Evolutionary conservation across 768 basidiomycete species (phyloP), one percentile per base, ranked within the genome.

Genomic region (Boletus rex-veris): DNA sequence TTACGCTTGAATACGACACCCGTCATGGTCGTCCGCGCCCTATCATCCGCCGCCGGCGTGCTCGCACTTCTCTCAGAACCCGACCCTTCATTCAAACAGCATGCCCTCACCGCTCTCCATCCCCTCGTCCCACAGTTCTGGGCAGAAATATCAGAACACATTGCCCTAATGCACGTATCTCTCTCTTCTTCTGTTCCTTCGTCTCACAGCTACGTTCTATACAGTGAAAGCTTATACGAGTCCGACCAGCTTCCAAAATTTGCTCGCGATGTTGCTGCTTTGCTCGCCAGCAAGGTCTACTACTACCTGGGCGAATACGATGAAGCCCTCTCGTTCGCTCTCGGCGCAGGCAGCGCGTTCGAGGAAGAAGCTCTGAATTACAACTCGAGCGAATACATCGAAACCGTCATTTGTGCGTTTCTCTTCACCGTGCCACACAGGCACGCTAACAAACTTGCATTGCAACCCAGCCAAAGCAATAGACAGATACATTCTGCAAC

Each of bases 61-160:
- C 85, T 99, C 61, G 92, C 93, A 26, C 79, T 99, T 33, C 84
- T 99, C 15, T 83, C 86, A 38, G 97, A 99, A 72, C 89, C 88
- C 50, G 90, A 95, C 59, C 78, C 84, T 26, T 75, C 88, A 39
- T 87, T 98, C 69, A 92, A 94, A 67, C 85, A 91, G 63, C 90
- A 97, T 78, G 97, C 97, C 21, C 84, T 99, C 62, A 82, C 83
- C 46, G 80, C 86, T 42, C 79, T 99, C 49, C 88, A 84, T 64
- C 75, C 82, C 15, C 81, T 98, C 42, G 92, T 98, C 7, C 84
- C 94, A 37, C 87, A 90, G 63, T 98, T 98, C 73, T 99, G 97
- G 97, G 88, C 96, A 44, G 97, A 99, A 78, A 96, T 98, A 65
- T 94, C 92, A 62, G 97, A 99, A 72, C 84, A 90, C 68, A 87